Conservation (phyloP, 2,329 filamentous ascomycete genomes). For the Tolypocladium pustulatum region DNA sequence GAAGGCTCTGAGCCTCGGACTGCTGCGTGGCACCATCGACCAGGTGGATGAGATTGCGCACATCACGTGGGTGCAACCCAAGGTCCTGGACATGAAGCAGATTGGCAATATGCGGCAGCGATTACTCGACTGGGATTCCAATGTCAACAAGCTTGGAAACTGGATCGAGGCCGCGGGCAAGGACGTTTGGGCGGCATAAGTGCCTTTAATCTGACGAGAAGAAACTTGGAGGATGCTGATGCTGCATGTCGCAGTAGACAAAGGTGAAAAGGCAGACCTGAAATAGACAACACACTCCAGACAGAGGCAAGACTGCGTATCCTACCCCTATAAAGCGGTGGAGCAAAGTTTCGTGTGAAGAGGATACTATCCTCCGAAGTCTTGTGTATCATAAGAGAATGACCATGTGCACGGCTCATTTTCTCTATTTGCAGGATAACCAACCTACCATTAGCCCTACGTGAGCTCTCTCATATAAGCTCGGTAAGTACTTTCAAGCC, state of each 20-base stretch:
- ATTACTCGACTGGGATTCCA: constrained; percentile 88
- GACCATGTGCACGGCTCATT: no score
- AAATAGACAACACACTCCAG: not conserved
- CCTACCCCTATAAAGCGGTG: not conserved
- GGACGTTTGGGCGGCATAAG: constrained; percentile 85
- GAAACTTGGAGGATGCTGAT: not conserved
- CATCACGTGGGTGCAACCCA: constrained; percentile 98
- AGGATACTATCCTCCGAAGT: not conserved
- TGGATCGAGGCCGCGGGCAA: constrained; percentile 93
- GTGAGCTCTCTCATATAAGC: no score
- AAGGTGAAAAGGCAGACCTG: not conserved
- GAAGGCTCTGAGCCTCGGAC: constrained; percentile 92
- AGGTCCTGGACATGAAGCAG: constrained; percentile 91
- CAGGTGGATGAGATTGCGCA: constrained; percentile 89
- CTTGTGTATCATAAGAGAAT: no score
- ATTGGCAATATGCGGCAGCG: constrained; percentile 85
- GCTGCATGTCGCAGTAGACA: not conserved
- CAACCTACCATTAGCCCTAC: no score
- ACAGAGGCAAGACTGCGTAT: not conserved
- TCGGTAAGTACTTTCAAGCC: no score
- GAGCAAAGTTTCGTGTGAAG: not conserved
- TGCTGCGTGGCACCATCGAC: constrained; percentile 87
- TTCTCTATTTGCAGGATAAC: no score
- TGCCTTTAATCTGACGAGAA: not conserved
- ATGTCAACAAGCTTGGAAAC: constrained; percentile 90